Conservation (phyloP, 768 basidiomycete species). For the Boletus huronensis region DNA sequence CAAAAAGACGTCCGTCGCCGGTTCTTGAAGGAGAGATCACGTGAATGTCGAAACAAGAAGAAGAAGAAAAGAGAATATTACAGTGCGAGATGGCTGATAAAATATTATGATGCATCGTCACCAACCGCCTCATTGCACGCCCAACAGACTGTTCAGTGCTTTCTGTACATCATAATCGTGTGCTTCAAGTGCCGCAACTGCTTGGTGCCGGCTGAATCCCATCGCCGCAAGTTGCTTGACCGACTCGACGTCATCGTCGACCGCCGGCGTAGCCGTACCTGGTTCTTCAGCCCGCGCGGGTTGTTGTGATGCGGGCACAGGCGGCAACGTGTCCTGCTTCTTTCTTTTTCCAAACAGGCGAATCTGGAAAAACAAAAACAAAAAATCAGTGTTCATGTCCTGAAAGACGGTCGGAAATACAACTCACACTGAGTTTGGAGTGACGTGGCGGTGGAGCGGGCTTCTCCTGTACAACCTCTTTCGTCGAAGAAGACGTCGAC, state of each 20-base stretch:
- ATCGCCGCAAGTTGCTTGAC: conserved; percentile 81
- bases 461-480: conserved; percentile 52
- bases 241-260: conserved; percentile 69
- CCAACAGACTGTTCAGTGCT: conserved; percentile 73
- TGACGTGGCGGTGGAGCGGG: conserved; percentile 52
- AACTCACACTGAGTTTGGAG: conserved; percentile 75
- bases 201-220: conserved; percentile 86
- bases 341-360: conserved; percentile 78
- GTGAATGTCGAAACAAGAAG: conserved; percentile 1
- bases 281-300: conserved; percentile 47
- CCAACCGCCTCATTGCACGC: conserved; percentile 21
- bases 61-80: conserved; percentile 13
- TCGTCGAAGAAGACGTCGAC: conserved; percentile 55
- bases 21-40: conserved; percentile 16
- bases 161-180: conserved; percentile 78
- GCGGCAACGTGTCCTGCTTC: conserved; percentile 54
- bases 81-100: conserved; percentile 18
- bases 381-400: conserved; percentile 3
- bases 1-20: conserved; percentile 10
- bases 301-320: conserved; percentile 36
- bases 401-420: background rate
- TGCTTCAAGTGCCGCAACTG: conserved; percentile 80
- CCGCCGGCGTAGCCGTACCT: conserved; percentile 43
- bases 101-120: conserved; percentile 8
- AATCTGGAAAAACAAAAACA: conserved; percentile 38